These are phyloP conservation scores for Clitopilus passeckerianus DNA, from an alignment of 768 basidiomycete genomes.

Conservation along the genomic window DNA sequence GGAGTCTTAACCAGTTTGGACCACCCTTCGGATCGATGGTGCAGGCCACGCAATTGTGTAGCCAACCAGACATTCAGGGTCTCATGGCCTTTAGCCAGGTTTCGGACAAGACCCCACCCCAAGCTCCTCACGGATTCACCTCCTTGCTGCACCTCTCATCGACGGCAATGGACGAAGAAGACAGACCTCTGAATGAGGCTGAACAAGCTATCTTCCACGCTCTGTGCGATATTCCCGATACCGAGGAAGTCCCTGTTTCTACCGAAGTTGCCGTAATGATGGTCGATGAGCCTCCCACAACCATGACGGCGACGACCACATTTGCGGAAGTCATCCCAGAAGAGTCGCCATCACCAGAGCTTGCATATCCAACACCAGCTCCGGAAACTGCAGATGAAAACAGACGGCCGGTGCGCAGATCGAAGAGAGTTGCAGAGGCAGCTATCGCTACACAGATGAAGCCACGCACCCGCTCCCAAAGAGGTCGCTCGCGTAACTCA, in stretches of 20 bases:
- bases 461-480: conserved; percentile 35
- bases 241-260: conserved; percentile 34
- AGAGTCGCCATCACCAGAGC: not conserved
- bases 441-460: conserved; percentile 37
- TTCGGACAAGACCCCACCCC: conserved; percentile 3
- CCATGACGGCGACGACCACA: not conserved
- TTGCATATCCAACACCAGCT: not conserved
- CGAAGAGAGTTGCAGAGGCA: conserved; percentile 64
- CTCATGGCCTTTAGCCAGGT: conserved; percentile 3
- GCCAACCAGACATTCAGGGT: conserved; percentile 5
- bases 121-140: conserved; percentile 4
- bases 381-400: not conserved
- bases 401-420: conserved; percentile 43
- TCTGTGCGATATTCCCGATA: conserved; percentile 56
- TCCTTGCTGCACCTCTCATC: conserved; percentile 4
- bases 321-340: conserved; percentile 1
- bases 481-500: conserved; percentile 35
- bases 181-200: conserved; percentile 58
- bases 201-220: conserved; percentile 70
- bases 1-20: conserved; percentile 57
- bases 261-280: conserved; percentile 7
- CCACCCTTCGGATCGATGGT: conserved; percentile 53
- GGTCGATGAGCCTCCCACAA: conserved; percentile 6
- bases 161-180: conserved; percentile 19
- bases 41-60: conserved; percentile 29